Percentiles rank a stretch among this genome's conserved stretches.
These are phyloP conservation scores for Cladophialophora immunda DNA, from an alignment of 2,329 filamentous ascomycete genomes.

Conservation along the genomic window DNA sequence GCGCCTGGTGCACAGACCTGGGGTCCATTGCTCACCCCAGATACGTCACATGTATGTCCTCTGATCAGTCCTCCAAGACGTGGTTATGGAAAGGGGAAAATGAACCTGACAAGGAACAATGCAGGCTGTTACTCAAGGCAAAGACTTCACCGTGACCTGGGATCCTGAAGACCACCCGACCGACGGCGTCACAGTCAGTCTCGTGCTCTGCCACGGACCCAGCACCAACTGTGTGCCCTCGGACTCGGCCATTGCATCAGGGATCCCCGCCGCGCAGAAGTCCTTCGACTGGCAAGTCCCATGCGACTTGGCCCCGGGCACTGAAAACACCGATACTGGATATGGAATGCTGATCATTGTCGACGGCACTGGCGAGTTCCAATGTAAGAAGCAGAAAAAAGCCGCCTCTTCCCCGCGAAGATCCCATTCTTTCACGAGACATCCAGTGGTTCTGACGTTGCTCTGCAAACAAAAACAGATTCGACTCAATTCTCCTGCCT, in stretches of 20 bases:
- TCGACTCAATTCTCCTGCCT: conserved; percentile 42
- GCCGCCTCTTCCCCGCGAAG: background rate
- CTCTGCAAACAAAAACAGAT: conserved; percentile 20
- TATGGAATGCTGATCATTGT: conserved; percentile 43
- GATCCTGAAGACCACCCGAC: conserved; percentile 34
- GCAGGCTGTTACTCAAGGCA: conserved; percentile 39
- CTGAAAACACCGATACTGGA: conserved; percentile 34
- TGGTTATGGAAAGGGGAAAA: background rate
- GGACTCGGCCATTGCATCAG: conserved; percentile 35
- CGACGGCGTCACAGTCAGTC: conserved; percentile 38
- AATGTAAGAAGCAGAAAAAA: conserved; percentile 33
- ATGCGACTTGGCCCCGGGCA: conserved; percentile 36
- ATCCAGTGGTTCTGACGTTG: background rate
- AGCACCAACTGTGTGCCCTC: conserved; percentile 38
- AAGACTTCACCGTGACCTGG: conserved; percentile 40
- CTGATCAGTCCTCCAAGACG: background rate
- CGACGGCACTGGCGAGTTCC: conserved; percentile 41
- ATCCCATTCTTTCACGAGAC: background rate
- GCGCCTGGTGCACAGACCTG: conserved; percentile 33
- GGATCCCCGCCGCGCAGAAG: conserved; percentile 36
- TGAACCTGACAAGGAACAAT: conserved; percentile 7
- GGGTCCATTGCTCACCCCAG: conserved; percentile 40
- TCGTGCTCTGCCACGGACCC: conserved; percentile 41
- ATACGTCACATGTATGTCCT: conserved; percentile 27
- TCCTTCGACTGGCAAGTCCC: conserved; percentile 40